Conservation (phyloP, 148 eudicot genomes). For the Gaultheria prostrata region DNA sequence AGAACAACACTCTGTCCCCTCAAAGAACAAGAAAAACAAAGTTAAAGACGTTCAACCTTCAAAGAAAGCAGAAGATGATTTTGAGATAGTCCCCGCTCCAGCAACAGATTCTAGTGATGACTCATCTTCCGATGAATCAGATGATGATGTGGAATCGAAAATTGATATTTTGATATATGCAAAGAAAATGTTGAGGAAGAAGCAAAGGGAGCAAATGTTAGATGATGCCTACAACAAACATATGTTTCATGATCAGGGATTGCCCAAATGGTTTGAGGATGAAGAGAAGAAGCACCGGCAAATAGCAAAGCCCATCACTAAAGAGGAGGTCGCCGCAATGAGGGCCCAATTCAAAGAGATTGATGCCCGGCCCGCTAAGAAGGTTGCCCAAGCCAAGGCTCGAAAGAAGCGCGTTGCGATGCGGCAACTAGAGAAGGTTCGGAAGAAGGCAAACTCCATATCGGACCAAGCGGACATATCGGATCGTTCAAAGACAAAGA, state of each 20-base stretch:
- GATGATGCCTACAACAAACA: conserved; percentile 87
- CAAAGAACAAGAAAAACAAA: conserved; percentile 27
- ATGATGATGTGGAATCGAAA: conserved; percentile 58
- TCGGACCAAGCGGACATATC: conserved; percentile 80
- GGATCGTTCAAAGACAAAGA: conserved; percentile 78
- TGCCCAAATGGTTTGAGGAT: conserved; percentile 82
- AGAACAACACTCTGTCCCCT: conserved; percentile 16
- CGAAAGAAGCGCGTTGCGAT: conserved; percentile 71
- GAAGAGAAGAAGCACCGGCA: conserved; percentile 59
- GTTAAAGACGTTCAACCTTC: conserved; percentile 26
- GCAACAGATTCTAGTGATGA: conserved; percentile 73
- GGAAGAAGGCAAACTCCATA: conserved; percentile 86
- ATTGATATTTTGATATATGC: conserved; percentile 77
- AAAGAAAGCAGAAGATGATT: conserved; percentile 48
- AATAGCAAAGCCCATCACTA: conserved; percentile 65
- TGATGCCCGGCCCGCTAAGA: conserved; percentile 84
- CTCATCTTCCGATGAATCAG: conserved; percentile 77
- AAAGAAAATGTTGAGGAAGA: conserved; percentile 79
- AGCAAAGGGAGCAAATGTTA: conserved; percentile 57
- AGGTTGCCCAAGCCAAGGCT: conserved; percentile 89
- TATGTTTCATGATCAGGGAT: conserved; percentile 68
- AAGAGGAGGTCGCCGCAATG: conserved; percentile 76
- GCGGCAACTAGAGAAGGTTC: conserved; percentile 70
- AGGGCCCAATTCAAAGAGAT: conserved; percentile 74
- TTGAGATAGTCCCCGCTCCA: conserved; percentile 90